Evolutionary conservation across 768 basidiomycete species (phyloP).

Genomic region (Kwoniella mangroviensis): DNA sequence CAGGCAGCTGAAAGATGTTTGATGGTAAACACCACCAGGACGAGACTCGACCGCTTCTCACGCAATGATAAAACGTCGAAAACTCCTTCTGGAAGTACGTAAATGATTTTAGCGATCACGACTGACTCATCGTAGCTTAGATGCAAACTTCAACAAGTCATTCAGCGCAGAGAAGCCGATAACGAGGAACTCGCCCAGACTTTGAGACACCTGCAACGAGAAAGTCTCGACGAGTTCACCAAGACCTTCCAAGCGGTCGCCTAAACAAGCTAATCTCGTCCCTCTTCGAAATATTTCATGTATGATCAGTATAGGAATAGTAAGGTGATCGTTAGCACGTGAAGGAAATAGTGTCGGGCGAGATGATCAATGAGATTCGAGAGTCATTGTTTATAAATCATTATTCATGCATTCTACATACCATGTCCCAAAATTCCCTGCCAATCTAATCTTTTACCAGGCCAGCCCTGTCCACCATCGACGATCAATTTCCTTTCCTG

Average conservation of each 20-base stretch:
- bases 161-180: background rate
- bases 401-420: conserved; percentile 1
- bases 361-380: no score
- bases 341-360: no score
- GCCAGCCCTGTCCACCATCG: conserved; percentile 43
- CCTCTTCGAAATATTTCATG: background rate
- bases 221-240: background rate
- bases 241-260: background rate
- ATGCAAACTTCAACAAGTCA: background rate
- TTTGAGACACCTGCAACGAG: background rate
- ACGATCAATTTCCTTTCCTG: conserved; percentile 69
- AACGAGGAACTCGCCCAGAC: background rate
- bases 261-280: background rate
- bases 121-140: background rate
- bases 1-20: no score
- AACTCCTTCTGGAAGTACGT: conserved; percentile 14
- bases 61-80: conserved; percentile 12
- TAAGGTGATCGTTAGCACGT: no score
- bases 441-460: conserved; percentile 45
- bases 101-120: background rate
- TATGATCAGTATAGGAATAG: no score
- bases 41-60: conserved; percentile 10
- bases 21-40: background rate
- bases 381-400: no score
- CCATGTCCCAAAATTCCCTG: background rate